phyloP scores from a whole-genome alignment of 495 filamentous ascomycete genomes.

The Penicillium cinerascens region DNA sequence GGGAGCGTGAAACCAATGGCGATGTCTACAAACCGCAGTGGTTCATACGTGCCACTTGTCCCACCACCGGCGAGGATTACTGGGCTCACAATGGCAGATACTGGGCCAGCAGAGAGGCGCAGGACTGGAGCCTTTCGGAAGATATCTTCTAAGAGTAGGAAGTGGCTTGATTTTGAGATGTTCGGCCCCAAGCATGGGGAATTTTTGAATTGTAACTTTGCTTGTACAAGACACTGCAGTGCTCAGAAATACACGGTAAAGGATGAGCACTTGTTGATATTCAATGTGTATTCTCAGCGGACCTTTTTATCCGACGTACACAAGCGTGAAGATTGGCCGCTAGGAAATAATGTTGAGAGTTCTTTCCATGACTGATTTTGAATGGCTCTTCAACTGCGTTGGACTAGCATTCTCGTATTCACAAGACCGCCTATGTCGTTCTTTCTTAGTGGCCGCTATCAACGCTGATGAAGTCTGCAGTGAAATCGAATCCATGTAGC shows the following conservation, averaged over 20 bases:
- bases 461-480: not conserved
- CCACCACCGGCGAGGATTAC: slow-evolving; percentile 82
- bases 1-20: slow-evolving; percentile 68
- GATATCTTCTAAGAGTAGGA: slow-evolving; percentile 54
- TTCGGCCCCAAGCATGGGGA: not conserved
- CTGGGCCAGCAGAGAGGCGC: slow-evolving; percentile 60
- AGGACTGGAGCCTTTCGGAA: slow-evolving; percentile 54
- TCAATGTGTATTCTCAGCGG: not conserved
- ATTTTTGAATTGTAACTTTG: slow-evolving; percentile 4
- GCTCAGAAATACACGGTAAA: slow-evolving; percentile 16
- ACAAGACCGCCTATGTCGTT: too few relatives aligned
- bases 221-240: slow-evolving; percentile 17
- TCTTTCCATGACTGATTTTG: too few relatives aligned
- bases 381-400: too few relatives aligned
- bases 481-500: not conserved
- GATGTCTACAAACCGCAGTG: slow-evolving; percentile 81
- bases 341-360: too few relatives aligned
- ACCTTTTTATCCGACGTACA: not conserved
- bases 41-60: slow-evolving; percentile 70
- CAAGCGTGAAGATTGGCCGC: too few relatives aligned
- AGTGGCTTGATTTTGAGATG: not conserved
- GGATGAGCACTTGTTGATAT: slow-evolving; percentile 7
- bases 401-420: too few relatives aligned
- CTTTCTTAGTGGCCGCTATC: too few relatives aligned
- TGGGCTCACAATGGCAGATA: slow-evolving; percentile 89